These are phyloP conservation scores for Boletus eberwhitei DNA, from an alignment of 768 basidiomycete species.

Conservation along the genomic window DNA sequence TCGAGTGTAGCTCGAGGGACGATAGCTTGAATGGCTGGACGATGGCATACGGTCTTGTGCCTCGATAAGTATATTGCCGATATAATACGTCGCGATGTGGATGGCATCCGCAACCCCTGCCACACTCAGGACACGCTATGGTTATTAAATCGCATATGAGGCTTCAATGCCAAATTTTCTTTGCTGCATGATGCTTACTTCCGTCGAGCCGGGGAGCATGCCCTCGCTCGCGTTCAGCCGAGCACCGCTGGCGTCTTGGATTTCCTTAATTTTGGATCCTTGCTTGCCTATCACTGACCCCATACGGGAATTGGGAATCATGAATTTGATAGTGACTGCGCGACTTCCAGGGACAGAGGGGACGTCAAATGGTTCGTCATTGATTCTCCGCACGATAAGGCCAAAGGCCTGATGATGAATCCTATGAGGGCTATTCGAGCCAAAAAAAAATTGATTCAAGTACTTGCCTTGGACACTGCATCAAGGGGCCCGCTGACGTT, in stretches of 20 bases:
- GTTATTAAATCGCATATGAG: constrained; percentile 17
- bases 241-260: constrained; percentile 97
- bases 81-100: constrained; percentile 99
- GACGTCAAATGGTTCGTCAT: constrained; percentile 97
- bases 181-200: constrained; percentile 51
- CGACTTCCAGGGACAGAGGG: constrained; percentile 97
- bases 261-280: constrained; percentile 98
- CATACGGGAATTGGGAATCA: constrained; percentile 99
- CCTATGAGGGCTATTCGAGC: not conserved
- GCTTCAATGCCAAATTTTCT: not conserved
- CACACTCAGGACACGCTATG: constrained; percentile 92
- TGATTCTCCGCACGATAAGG: constrained; percentile 96
- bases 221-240: constrained; percentile 95
- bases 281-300: constrained; percentile 98
- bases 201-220: constrained; percentile 98
- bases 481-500: constrained; percentile 96
- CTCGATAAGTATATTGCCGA: constrained; percentile 96
- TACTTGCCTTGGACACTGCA: constrained; percentile 91
- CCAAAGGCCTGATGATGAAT: constrained; percentile 78
- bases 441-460: not conserved
- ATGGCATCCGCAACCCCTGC: constrained; percentile 99
- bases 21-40: constrained; percentile 53
- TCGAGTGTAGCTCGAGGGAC: constrained; percentile 59
- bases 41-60: constrained; percentile 83
- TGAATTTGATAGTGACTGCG: constrained; percentile 99